These are phyloP conservation scores for Nicotiana benthamiana DNA, from an alignment of 257 asterid species.

Conservation along the genomic window DNA sequence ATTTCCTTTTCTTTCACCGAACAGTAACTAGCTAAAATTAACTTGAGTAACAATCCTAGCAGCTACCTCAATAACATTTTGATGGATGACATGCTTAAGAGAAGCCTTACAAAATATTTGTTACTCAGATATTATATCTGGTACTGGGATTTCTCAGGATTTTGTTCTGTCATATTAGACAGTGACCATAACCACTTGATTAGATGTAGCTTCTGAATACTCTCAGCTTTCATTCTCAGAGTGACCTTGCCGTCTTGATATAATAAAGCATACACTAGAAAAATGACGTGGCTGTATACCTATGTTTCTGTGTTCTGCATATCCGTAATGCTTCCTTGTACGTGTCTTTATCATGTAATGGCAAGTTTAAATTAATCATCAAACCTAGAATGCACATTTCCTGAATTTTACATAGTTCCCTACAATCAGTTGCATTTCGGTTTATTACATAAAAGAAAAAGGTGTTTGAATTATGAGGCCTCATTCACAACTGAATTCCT, in stretches of 20 bases:
- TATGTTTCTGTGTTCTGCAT: neutral
- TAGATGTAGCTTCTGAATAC: neutral
- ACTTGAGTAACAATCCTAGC: neutral
- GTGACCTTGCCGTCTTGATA: neutral
- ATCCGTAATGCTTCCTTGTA: neutral
- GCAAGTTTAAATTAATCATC: neutral
- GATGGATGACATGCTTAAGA: too few relatives aligned
- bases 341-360: neutral
- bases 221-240: neutral
- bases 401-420: too few relatives aligned
- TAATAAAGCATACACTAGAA: neutral
- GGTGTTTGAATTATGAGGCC: neutral
- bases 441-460: neutral
- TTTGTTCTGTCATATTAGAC: neutral
- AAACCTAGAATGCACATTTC: neutral
- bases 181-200: neutral
- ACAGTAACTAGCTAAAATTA: neutral
- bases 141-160: neutral
- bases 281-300: neutral
- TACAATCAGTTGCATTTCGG: neutral
- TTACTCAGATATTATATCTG: neutral
- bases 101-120: neutral
- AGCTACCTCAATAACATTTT: too few relatives aligned
- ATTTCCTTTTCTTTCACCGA: neutral
- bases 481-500: neutral